phyloP scores from a whole-genome alignment of 2,329 filamentous ascomycete species.

The Cladobotryum mycophilum region DNA sequence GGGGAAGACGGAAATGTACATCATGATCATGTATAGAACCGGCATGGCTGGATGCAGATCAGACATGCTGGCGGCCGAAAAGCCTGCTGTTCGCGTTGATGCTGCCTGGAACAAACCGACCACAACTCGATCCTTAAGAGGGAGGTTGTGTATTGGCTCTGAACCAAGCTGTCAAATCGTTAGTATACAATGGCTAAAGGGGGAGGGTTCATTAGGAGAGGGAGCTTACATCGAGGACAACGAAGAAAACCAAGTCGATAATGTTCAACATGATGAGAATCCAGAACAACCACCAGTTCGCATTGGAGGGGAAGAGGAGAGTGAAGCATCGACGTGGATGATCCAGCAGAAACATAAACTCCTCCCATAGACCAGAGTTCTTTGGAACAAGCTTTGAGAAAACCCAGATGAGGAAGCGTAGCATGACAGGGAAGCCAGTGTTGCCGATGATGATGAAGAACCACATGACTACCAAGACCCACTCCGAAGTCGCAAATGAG shows the following conservation, averaged over 20 bases:
- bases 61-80: slow-evolving; percentile 72
- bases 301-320: slow-evolving; percentile 78
- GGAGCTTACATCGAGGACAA: slow-evolving; percentile 74
- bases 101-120: slow-evolving; percentile 87
- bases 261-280: slow-evolving; percentile 77
- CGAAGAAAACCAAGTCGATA: slow-evolving; percentile 83
- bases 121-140: slow-evolving; percentile 69
- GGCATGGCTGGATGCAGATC: slow-evolving; percentile 84
- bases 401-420: slow-evolving; percentile 88
- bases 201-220: not conserved
- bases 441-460: slow-evolving; percentile 94
- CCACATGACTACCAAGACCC: slow-evolving; percentile 68
- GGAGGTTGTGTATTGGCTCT: slow-evolving; percentile 58
- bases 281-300: slow-evolving; percentile 94
- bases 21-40: slow-evolving; percentile 95
- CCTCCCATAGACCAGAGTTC: slow-evolving; percentile 73
- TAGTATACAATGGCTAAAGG: slow-evolving; percentile 15
- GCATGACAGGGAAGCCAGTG: slow-evolving; percentile 90
- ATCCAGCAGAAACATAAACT: slow-evolving; percentile 82
- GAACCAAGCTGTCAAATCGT: slow-evolving; percentile 56
- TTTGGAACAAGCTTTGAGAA: slow-evolving; percentile 59
- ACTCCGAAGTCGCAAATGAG: slow-evolving; percentile 72
- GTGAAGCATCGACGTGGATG: slow-evolving; percentile 96
- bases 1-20: slow-evolving; percentile 97
- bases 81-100: slow-evolving; percentile 85